Conservation (phyloP, 1,284 basidiomycete genomes). For the Cryptococcus sp. region DNA sequence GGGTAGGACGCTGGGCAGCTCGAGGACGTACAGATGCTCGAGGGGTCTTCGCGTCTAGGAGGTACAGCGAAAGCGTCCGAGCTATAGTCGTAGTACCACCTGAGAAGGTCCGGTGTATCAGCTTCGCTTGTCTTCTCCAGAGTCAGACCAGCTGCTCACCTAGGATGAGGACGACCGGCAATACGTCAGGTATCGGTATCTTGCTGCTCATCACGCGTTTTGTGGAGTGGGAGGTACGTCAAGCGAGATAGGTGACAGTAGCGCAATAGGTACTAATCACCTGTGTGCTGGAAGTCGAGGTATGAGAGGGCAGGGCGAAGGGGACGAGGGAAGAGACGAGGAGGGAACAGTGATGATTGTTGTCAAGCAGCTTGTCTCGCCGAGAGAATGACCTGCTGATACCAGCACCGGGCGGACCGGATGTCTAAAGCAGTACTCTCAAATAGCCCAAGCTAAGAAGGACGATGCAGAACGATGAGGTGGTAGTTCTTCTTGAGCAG, state of each 20-base stretch:
- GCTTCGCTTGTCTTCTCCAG: constrained; percentile 8
- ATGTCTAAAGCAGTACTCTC: too few relatives aligned
- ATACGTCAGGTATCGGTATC: constrained; percentile 5
- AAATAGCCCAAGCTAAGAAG: too few relatives aligned
- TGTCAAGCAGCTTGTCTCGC: too few relatives aligned
- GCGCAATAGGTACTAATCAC: neutral
- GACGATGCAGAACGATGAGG: too few relatives aligned
- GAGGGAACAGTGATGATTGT: neutral
- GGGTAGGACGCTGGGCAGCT: constrained; percentile 3
- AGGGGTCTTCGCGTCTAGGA: constrained; percentile 25
- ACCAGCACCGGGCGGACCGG: too few relatives aligned
- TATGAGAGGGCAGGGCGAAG: neutral
- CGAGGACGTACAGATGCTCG: constrained; percentile 19
- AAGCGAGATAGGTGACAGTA: neutral
- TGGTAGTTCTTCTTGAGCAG: too few relatives aligned
- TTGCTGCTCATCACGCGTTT: constrained; percentile 3
- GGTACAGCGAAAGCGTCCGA: constrained; percentile 32
- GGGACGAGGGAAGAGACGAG: too few relatives aligned
- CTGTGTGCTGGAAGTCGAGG: too few relatives aligned
- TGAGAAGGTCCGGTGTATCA: constrained; percentile 11
- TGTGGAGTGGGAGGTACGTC: too few relatives aligned
- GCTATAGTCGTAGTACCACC: constrained; percentile 46
- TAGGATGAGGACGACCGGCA: constrained; percentile 65
- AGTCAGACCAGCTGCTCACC: constrained; percentile 58
- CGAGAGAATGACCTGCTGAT: too few relatives aligned